Evolutionary conservation across 768 basidiomycete species (phyloP), one percentile per base, ranked within the genome.

Genomic region (Pholiota microspora): DNA sequence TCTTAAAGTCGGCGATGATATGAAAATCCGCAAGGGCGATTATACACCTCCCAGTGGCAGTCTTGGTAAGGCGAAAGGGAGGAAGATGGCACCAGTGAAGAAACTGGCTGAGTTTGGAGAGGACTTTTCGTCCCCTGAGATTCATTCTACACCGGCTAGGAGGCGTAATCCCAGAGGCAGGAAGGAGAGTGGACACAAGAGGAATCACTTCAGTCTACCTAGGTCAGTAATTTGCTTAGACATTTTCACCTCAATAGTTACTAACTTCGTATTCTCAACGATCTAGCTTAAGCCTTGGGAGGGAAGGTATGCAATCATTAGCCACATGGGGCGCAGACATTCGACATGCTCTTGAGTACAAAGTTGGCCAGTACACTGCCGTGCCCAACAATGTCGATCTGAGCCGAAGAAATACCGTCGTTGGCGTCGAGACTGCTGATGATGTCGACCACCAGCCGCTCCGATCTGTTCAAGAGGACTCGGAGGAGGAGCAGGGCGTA

Each of bases 191-290:
- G 68, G 66, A 40, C 84, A 85, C 68, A 85, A 80, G 68, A 78
- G 76, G 61, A 79, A 83, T 47, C 84, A 85, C 60, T 81, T 81
- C 68, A 86, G 86, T 71, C 71, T 88, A 53, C 84, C 86, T 1
- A 87, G 85, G 85, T 85, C 68, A 49, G 76, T 59, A 21, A 56
- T 24, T 59, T 61, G 3, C 10, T 54, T 23, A 38, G 23, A 35
- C 10, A 7, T 47, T 7, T 44, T 24, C 23, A 38, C 34, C n/a
- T 5, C 13, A 36, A 36, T 21, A 47, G 58, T 25, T 24, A 47
- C 44, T 42, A 28, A 51, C 32, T 57, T 58, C n/a, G 54, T 46
- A 15, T 59, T 18, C 13, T 36, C 12, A 16, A 42, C 18, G 10
- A 21, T 45, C n/a, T 53, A 89, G 86, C 58, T 75, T 88, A 25